These are phyloP conservation scores for Ceriops tagal DNA, from an alignment of 345 rosid genomes.

Conservation along the genomic window DNA sequence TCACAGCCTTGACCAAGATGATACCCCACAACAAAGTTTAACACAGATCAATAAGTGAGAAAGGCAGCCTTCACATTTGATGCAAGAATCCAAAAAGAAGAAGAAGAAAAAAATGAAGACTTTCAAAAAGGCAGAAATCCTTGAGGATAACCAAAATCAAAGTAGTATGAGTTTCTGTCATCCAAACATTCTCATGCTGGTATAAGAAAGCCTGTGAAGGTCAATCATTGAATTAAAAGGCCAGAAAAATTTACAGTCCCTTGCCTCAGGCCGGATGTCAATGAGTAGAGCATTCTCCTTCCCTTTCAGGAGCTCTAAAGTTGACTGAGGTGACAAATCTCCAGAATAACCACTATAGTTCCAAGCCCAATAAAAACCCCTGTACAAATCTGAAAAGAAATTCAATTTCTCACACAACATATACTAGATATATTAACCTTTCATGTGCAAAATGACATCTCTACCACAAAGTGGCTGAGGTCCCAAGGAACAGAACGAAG, in stretches of 20 bases:
- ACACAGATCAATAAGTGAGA: not conserved
- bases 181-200: slow-evolving; percentile 8
- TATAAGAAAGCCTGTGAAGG: slow-evolving; percentile 5
- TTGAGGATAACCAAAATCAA: slow-evolving; percentile 6
- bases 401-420: slow-evolving; percentile 39
- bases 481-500: slow-evolving; percentile 58
- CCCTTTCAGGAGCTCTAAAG: slow-evolving; percentile 66
- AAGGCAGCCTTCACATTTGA: not conserved
- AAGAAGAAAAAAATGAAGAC: not conserved
- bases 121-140: slow-evolving; percentile 5
- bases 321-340: slow-evolving; percentile 70
- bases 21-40: slow-evolving; percentile 18
- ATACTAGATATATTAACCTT: slow-evolving; percentile 8
- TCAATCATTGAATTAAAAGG: slow-evolving; percentile 18
- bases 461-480: slow-evolving; percentile 78
- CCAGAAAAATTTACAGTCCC: slow-evolving; percentile 41
- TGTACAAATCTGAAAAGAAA: slow-evolving; percentile 75
- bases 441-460: slow-evolving; percentile 38
- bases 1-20: slow-evolving; percentile 50
- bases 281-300: slow-evolving; percentile 66
- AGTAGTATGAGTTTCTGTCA: slow-evolving; percentile 5
- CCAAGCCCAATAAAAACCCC: slow-evolving; percentile 78
- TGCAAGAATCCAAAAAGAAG: not conserved
- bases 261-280: slow-evolving; percentile 96
- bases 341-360: slow-evolving; percentile 82